phyloP scores from a whole-genome alignment of 768 basidiomycete species.

The Macrocybe gigantea region DNA sequence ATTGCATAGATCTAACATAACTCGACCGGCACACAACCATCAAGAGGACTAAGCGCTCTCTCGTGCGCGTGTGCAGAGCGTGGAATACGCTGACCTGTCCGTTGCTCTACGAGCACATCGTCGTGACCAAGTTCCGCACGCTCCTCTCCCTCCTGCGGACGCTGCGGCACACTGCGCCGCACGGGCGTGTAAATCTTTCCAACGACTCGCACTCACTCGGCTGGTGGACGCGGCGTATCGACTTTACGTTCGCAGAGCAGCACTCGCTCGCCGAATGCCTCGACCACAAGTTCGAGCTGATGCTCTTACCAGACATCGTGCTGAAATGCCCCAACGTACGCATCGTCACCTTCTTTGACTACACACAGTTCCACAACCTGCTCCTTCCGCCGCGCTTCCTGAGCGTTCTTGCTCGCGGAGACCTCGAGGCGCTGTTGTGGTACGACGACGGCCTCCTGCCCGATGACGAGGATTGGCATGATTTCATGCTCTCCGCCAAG shows the following conservation, averaged over 20 bases:
- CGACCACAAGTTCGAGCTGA: too few relatives aligned
- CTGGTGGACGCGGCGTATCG: conserved; percentile 13
- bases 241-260: conserved; percentile 1
- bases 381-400: too few relatives aligned
- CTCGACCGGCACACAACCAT: not conserved
- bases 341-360: too few relatives aligned
- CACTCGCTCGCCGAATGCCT: too few relatives aligned
- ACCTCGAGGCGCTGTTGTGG: too few relatives aligned
- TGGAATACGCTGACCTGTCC: conserved; percentile 16
- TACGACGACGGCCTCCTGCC: too few relatives aligned
- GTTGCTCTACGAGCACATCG: conserved; percentile 19
- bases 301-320: too few relatives aligned
- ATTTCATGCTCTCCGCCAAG: too few relatives aligned
- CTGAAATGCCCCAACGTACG: too few relatives aligned
- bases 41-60: conserved; percentile 18
- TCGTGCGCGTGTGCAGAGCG: conserved; percentile 19
- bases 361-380: too few relatives aligned
- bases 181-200: not conserved
- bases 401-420: too few relatives aligned
- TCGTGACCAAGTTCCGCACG: conserved; percentile 9
- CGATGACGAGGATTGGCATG: too few relatives aligned
- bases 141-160: conserved; percentile 8
- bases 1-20: not conserved
- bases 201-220: conserved; percentile 3
- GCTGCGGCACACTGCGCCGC: conserved; percentile 1